Base-by-base conservation (phyloP, 2,329 filamentous ascomycete genomes). In the Trichoderma semiorbis region DNA sequence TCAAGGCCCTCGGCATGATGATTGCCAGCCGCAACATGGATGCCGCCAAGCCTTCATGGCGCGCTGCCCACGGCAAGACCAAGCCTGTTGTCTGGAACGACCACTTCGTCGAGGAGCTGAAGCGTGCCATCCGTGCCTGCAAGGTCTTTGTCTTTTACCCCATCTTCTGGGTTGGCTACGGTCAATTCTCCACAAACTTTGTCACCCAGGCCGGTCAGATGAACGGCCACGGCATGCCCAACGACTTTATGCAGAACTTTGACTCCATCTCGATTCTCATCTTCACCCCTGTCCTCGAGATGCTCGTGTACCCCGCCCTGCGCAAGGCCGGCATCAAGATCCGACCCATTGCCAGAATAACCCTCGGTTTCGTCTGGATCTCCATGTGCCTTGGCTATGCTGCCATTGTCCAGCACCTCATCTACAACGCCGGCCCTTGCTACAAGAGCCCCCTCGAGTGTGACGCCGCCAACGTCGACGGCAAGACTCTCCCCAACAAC, bases 21-120 rank as follows among this genome's bases (percentile, higher is more conserved):
- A 81, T 83, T 67, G 67, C 71, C 32, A 73, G 78, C 16, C 79
- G 80, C 84, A 88, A 82, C 72, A 79, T 82, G 75, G 85, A 93
- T 68, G 90, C 88, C 0, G 84, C 91, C 72, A 93, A 93, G 82
- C 90, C 90, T 4, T 88, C 86, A 5, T 90, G 88, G 84, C 89
- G 90, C 70, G 84, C 83, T 21, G 87, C 84, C 72, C 81, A 87
- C 72, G 82, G 84, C 69, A 83, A 79, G 76, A 78, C 76, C 78
- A 73, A 79, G 74, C 71, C 74, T 10, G 80, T 88, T 30, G 83
- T 85, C 0, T 93, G 91, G 90, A 87, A 92, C 69, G 90, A 93
- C 76, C 85, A 87, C 75, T 94, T 93, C 75, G 83, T 94, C 64
- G 90, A 92, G 3, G 92, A 94, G 78, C 83, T 94, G 64, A 91